Base-by-base conservation (phyloP, 352 stramenopile genomes). In the Phytophthora europaea region DNA sequence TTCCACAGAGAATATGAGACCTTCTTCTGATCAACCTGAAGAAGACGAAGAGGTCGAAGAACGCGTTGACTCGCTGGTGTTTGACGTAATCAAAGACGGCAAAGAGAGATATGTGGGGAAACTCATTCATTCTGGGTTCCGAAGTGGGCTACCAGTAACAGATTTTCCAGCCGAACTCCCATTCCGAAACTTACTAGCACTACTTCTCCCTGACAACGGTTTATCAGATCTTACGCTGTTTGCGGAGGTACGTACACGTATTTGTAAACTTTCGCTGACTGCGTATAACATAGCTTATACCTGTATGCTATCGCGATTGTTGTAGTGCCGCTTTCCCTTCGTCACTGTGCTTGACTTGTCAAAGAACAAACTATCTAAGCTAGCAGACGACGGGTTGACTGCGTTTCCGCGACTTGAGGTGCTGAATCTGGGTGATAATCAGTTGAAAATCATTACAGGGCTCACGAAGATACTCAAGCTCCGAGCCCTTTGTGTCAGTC, bases 331-430 rank as follows among this genome's bases (percentile, higher is more conserved):
- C 4, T 94, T 92, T 69, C 82, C 83, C 5, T 86, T 79, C 34
- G 63, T 78, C 6, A 59, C 70, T 0, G 75, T 90, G 4, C 60
- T 95, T 0, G 89, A 96, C 69, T 57, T 95, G 34, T 92, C 87
- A 1, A 75, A 61, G 36, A 96, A 94, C 57, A 68, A 72, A n/a
- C 58, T 96, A 12, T 63, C 48, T 18, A 94, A 93, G 34, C 33
- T 94, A 16, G 33, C 40, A 15, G 84, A 92, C 15, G 76, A 86
- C 8, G 79, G 83, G 6, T 61, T 95, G 0, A 50, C 59, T 5
- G 72, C 65, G 45, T 91, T 95, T 51, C 85, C 84, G 2, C 88
- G 84, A 51, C 81, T 95, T 8, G 79, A 94, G 53, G 76, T 93
- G 2, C 54, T 96, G 6, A 80, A 94, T 52, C 57, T 96, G 52